Conservation (phyloP, 345 rosid genomes). For the Syzygium oleosum region DNA sequence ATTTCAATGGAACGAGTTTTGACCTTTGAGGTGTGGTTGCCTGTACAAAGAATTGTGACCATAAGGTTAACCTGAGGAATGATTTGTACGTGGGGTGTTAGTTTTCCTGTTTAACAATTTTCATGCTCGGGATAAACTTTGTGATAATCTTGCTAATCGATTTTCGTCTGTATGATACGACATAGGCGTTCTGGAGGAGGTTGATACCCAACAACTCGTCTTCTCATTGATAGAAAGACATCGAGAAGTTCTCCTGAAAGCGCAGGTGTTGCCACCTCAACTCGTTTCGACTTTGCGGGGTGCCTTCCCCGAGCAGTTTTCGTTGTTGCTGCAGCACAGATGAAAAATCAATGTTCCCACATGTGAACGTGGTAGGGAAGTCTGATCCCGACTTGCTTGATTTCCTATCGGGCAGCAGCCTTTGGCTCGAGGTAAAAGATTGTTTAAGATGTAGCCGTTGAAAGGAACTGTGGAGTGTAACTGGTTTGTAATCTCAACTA, state of each 20-base stretch:
- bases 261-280: slow-evolving; percentile 30
- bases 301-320: slow-evolving; percentile 31
- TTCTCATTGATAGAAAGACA: slow-evolving; percentile 30
- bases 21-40: not conserved
- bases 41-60: not conserved
- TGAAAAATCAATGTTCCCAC: not conserved
- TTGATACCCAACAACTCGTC: slow-evolving; percentile 17
- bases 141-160: not conserved
- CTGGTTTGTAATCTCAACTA: not conserved
- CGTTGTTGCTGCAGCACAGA: slow-evolving; percentile 23
- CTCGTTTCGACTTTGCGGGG: slow-evolving; percentile 27
- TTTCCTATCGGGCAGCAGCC: not conserved
- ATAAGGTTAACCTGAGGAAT: not conserved
- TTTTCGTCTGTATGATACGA: not conserved
- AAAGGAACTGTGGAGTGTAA: not conserved
- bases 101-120: not conserved
- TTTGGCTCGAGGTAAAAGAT: not conserved
- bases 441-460: not conserved
- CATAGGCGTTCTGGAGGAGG: slow-evolving; percentile 45
- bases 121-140: not conserved
- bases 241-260: slow-evolving; percentile 19
- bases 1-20: not conserved
- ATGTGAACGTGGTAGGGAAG: not conserved
- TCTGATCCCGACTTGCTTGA: not conserved
- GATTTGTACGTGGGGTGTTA: not conserved